phyloP scores from a whole-genome alignment of 352 stramenopile species.

The Peronospora tabacina region DNA sequence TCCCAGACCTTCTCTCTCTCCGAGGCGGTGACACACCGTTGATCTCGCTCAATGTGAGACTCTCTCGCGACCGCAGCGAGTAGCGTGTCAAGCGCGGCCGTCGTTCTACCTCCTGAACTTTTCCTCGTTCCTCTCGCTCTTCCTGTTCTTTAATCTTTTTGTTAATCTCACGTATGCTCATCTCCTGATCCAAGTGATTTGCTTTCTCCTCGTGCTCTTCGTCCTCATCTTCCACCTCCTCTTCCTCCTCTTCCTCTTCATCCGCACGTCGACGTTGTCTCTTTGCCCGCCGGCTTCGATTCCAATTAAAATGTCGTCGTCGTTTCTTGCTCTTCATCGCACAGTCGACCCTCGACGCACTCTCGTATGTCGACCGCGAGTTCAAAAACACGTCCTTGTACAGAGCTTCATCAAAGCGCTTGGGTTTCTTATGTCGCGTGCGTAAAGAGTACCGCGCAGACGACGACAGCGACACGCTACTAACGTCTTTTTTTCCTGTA shows the following conservation, averaged over 20 bases:
- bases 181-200: constrained; percentile 22
- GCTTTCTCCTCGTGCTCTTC: constrained; percentile 15
- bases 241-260: constrained; percentile 5
- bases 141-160: constrained; percentile 42
- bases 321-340: constrained; percentile 26
- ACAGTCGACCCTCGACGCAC: constrained; percentile 12
- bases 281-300: constrained; percentile 11
- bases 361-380: constrained; percentile 20
- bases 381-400: constrained; percentile 65
- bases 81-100: constrained; percentile 39
- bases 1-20: constrained; percentile 1
- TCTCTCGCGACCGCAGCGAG: constrained; percentile 47
- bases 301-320: constrained; percentile 8
- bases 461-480: constrained; percentile 16
- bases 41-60: constrained; percentile 20
- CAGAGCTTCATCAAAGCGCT: constrained; percentile 50
- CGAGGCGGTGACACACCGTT: constrained; percentile 14
- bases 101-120: constrained; percentile 22
- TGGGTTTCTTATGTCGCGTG: constrained; percentile 42
- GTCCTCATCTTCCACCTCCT: constrained; percentile 19
- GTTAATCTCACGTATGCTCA: constrained; percentile 53
- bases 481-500: constrained; percentile 4
- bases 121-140: constrained; percentile 28
- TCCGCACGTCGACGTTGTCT: constrained; percentile 14
- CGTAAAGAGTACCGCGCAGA: constrained; percentile 47